These are phyloP conservation scores for Lichina pygmaea DNA, from an alignment of 495 filamentous ascomycete genomes.

Conservation along the genomic window DNA sequence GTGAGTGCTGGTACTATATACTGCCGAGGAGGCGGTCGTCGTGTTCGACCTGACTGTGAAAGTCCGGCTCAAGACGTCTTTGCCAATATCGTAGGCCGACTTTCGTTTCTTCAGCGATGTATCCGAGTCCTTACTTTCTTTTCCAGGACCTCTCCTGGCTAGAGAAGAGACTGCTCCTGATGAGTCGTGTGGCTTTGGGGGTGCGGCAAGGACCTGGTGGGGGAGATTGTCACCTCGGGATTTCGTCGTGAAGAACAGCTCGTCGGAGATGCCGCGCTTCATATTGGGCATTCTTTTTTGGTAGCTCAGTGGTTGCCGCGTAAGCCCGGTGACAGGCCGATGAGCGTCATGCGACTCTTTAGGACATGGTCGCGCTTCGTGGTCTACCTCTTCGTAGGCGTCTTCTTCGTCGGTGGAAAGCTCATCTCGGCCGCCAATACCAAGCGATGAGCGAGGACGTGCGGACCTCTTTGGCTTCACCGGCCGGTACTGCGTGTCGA, in stretches of 20 bases:
- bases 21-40: constrained; percentile 43
- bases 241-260: constrained; percentile 4
- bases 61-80: constrained; percentile 39
- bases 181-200: constrained; percentile 28
- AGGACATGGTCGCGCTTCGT: constrained; percentile 14
- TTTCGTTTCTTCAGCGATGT: constrained; percentile 30
- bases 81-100: constrained; percentile 62
- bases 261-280: not conserved
- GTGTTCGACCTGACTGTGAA: constrained; percentile 71
- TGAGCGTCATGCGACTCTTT: constrained; percentile 20
- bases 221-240: constrained; percentile 14
- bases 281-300: constrained; percentile 15
- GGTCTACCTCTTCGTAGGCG: constrained; percentile 21
- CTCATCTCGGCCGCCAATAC: constrained; percentile 20
- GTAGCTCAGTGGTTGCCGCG: constrained; percentile 66
- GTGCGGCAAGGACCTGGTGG: constrained; percentile 23
- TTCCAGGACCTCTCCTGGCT: constrained; percentile 7
- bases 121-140: constrained; percentile 10
- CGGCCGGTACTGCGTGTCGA: constrained; percentile 28
- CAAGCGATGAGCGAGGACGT: constrained; percentile 48
- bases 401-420: constrained; percentile 23
- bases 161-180: constrained; percentile 20
- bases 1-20: constrained; percentile 45
- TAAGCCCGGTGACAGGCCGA: constrained; percentile 57
- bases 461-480: constrained; percentile 10